Evolutionary conservation across 805 yeast species (phyloP).

Genomic region (Ogataea pini): DNA sequence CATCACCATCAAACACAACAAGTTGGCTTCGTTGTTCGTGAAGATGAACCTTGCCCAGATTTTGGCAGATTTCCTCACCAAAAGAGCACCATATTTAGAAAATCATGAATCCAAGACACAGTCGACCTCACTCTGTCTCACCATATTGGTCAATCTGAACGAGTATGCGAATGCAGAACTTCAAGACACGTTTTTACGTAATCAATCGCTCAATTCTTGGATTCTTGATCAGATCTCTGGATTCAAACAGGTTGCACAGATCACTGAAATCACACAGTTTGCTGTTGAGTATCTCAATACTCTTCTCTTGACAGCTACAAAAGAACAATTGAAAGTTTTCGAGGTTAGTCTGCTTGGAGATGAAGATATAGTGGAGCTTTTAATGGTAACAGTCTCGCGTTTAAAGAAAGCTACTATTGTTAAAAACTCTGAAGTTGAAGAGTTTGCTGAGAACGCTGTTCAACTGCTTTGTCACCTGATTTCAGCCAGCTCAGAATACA

Average conservation of each 20-base stretch:
- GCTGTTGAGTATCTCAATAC: slow-evolving; percentile 19
- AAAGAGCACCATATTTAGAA: neutral
- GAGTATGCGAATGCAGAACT: slow-evolving; percentile 6
- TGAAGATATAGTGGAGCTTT: slow-evolving; percentile 12
- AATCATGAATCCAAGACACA: slow-evolving; percentile 6
- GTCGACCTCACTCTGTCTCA: slow-evolving; percentile 11
- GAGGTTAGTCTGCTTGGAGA: neutral
- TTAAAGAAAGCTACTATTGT: slow-evolving; percentile 8
- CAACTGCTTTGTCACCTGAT: slow-evolving; percentile 16
- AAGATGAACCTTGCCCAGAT: slow-evolving; percentile 8
- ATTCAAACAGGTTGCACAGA: slow-evolving; percentile 3
- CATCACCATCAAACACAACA: slow-evolving; percentile 2
- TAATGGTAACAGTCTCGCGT: slow-evolving; percentile 16
- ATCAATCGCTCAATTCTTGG: slow-evolving; percentile 8
- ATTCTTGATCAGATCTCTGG: slow-evolving; percentile 1
- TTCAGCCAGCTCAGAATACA: slow-evolving; percentile 1
- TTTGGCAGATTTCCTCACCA: slow-evolving; percentile 9
- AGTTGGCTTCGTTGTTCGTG: slow-evolving; percentile 7
- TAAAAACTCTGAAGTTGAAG: slow-evolving; percentile 14
- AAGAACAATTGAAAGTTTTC: neutral
- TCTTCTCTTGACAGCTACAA: slow-evolving; percentile 6
- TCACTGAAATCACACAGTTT: slow-evolving; percentile 16
- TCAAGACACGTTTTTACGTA: neutral
- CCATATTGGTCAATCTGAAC: slow-evolving; percentile 8
- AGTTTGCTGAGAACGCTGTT: slow-evolving; percentile 19